Percentiles rank a stretch among this genome's conserved stretches.
Evolutionary conservation across 73 alveolate species (phyloP).

Genomic region (Uronychia binucleata): DNA sequence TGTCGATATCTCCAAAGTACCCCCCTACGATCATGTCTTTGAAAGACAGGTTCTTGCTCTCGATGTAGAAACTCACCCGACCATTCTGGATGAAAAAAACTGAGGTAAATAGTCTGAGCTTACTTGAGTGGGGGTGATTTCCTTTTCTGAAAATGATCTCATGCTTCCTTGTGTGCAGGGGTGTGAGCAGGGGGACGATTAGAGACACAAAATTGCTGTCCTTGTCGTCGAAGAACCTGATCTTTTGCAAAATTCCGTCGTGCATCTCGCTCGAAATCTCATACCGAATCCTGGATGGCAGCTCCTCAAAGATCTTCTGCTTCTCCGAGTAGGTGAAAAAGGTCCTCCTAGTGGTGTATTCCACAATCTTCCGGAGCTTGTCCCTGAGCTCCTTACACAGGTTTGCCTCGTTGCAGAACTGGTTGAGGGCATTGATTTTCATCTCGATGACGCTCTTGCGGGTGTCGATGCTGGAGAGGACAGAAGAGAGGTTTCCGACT

Average conservation of each 20-base stretch:
- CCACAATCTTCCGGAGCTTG: slow-evolving; percentile 42
- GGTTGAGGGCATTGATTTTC: neutral
- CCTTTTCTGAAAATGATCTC: slow-evolving; percentile 47
- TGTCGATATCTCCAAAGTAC: slow-evolving; percentile 68
- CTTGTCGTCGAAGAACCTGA: slow-evolving; percentile 59
- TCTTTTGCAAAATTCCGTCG: slow-evolving; percentile 26
- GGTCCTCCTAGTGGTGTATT: slow-evolving; percentile 26
- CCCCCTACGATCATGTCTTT: slow-evolving; percentile 59
- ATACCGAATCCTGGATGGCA: slow-evolving; percentile 39
- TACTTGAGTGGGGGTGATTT: slow-evolving; percentile 50
- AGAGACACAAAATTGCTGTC: slow-evolving; percentile 53
- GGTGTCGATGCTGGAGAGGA: slow-evolving; percentile 34
- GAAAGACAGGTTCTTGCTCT: slow-evolving; percentile 45
- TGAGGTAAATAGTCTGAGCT: no score
- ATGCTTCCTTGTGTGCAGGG: slow-evolving; percentile 20
- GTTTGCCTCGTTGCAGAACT: slow-evolving; percentile 21
- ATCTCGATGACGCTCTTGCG: neutral
- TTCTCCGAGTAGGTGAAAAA: slow-evolving; percentile 51
- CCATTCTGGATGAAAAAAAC: slow-evolving; percentile 58
- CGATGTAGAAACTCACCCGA: slow-evolving; percentile 38
- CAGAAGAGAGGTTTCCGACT: slow-evolving; percentile 66
- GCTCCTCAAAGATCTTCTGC: slow-evolving; percentile 43
- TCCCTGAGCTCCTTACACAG: slow-evolving; percentile 23
- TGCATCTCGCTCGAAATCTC: slow-evolving; percentile 63
- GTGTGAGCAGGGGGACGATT: slow-evolving; percentile 60